These are phyloP conservation scores for Chaetomium fimeti DNA, from an alignment of 495 filamentous ascomycete genomes.

Conservation along the genomic window DNA sequence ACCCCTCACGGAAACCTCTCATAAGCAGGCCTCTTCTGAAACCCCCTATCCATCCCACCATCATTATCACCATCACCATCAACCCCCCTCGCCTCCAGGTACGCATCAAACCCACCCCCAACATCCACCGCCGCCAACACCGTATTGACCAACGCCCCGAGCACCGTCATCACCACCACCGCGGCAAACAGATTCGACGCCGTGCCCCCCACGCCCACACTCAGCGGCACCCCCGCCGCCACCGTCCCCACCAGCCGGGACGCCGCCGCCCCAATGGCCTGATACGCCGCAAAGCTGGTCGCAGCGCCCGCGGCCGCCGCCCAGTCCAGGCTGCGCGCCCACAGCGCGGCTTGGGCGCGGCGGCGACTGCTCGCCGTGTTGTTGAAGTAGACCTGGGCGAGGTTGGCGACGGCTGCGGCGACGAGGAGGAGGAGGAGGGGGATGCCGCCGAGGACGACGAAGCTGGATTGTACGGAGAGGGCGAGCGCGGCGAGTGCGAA, in stretches of 20 bases:
- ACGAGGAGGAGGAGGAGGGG: constrained; percentile 25
- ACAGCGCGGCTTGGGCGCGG: constrained; percentile 29
- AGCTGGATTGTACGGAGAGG: constrained; percentile 26
- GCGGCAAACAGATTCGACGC: constrained; percentile 29
- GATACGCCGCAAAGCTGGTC: constrained; percentile 20
- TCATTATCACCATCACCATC: constrained; percentile 3
- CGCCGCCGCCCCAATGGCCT: constrained; percentile 14
- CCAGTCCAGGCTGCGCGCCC: constrained; percentile 34
- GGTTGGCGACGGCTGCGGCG: constrained; percentile 25
- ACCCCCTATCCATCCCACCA: background rate
- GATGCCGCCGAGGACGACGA: constrained; percentile 29
- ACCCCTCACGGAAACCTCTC: constrained; percentile 25
- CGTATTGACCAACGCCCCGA: constrained; percentile 29
- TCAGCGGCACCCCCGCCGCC: constrained; percentile 15
- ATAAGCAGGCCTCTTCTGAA: constrained; percentile 28
- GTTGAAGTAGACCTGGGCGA: constrained; percentile 27
- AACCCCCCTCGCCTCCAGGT: constrained; percentile 10
- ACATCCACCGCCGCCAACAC: constrained; percentile 27
- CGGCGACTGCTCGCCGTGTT: constrained; percentile 8
- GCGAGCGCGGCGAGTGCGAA: constrained; percentile 24
- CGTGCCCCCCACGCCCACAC: constrained; percentile 14
- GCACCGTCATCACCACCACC: constrained; percentile 22
- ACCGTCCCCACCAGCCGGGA: constrained; percentile 20
- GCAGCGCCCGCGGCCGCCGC: constrained; percentile 26
- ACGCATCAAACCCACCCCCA: constrained; percentile 21